Evolutionary conservation across 2,329 filamentous ascomycete species (phyloP).

Genomic region (Pestalotiopsis sp.): DNA sequence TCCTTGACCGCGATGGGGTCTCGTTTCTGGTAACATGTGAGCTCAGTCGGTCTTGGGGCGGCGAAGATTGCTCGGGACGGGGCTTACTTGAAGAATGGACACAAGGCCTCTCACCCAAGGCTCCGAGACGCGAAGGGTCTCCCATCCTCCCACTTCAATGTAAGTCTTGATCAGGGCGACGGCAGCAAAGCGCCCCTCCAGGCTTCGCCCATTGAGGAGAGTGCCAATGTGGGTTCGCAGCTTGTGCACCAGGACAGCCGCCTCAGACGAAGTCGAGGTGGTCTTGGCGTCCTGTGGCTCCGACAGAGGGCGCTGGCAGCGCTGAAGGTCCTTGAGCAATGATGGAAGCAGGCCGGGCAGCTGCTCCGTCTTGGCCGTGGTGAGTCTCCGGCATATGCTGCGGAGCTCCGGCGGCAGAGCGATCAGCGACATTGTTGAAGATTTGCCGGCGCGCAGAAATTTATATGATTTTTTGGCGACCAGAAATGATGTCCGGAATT

Average conservation of each 20-base stretch:
- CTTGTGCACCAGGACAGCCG: constrained; percentile 75
- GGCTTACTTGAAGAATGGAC: constrained; percentile 68
- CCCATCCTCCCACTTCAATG: constrained; percentile 83
- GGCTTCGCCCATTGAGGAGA: constrained; percentile 74
- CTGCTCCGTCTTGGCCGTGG: constrained; percentile 70
- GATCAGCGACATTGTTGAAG: constrained; percentile 32
- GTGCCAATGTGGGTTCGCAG: constrained; percentile 78
- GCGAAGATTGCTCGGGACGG: constrained; percentile 16
- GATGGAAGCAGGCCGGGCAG: constrained; percentile 74
- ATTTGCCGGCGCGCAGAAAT: background rate
- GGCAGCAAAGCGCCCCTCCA: constrained; percentile 77
- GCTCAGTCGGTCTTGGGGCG: background rate
- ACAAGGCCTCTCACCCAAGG: constrained; percentile 80
- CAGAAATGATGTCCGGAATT: background rate
- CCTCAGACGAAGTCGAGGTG: constrained; percentile 66
- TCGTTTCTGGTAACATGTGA: constrained; percentile 60
- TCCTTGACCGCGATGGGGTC: constrained; percentile 77
- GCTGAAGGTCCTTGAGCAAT: constrained; percentile 63
- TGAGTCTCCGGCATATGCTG: constrained; percentile 70
- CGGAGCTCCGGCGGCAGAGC: constrained; percentile 60
- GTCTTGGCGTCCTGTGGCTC: constrained; percentile 60
- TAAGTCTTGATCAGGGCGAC: constrained; percentile 79
- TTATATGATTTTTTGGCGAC: background rate
- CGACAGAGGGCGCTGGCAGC: constrained; percentile 65
- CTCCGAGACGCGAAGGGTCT: constrained; percentile 72